Evolutionary conservation across 73 alveolate species (phyloP).

Genomic region (Paramecium biaurelia): DNA sequence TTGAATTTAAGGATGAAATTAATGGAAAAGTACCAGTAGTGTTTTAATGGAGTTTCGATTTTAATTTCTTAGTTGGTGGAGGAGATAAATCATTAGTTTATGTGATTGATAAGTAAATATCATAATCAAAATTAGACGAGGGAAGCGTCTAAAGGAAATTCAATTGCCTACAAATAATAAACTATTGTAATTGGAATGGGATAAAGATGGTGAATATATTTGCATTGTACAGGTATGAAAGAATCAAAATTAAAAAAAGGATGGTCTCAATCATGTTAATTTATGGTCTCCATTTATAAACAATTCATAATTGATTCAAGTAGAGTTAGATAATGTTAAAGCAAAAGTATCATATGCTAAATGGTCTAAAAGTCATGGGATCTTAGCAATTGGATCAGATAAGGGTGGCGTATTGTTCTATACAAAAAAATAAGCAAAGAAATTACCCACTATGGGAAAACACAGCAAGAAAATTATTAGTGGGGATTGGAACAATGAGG

Average conservation of each 20-base stretch:
- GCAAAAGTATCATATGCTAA: conserved; percentile 89
- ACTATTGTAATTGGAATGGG: conserved; percentile 91
- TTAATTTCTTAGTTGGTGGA: conserved; percentile 49
- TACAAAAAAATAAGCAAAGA: conserved; percentile 95
- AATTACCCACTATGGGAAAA: conserved; percentile 95
- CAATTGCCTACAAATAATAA: conserved; percentile 79
- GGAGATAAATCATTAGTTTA: conserved; percentile 56
- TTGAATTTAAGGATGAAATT: conserved; percentile 50
- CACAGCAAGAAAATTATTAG: conserved; percentile 93
- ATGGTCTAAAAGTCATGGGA: conserved; percentile 96
- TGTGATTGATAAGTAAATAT: conserved; percentile 44
- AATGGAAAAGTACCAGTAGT: conserved; percentile 56
- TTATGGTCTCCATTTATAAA: conserved; percentile 70
- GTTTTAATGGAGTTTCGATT: conserved; percentile 62
- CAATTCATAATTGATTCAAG: conserved; percentile 50
- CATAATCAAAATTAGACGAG: conserved; percentile 63
- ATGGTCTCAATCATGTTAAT: conserved; percentile 20
- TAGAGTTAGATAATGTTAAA: conserved; percentile 72
- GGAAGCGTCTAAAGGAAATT: conserved; percentile 85
- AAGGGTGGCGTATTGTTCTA: conserved; percentile 97
- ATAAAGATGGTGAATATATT: conserved; percentile 94
- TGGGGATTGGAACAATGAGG: conserved; percentile 95
- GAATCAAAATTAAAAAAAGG: conserved; percentile 18
- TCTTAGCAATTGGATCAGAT: conserved; percentile 97
- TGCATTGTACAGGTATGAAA: conserved; percentile 87